These are phyloP conservation scores for Penicillium paxilli DNA, from an alignment of 495 filamentous ascomycete species.

Conservation along the genomic window DNA sequence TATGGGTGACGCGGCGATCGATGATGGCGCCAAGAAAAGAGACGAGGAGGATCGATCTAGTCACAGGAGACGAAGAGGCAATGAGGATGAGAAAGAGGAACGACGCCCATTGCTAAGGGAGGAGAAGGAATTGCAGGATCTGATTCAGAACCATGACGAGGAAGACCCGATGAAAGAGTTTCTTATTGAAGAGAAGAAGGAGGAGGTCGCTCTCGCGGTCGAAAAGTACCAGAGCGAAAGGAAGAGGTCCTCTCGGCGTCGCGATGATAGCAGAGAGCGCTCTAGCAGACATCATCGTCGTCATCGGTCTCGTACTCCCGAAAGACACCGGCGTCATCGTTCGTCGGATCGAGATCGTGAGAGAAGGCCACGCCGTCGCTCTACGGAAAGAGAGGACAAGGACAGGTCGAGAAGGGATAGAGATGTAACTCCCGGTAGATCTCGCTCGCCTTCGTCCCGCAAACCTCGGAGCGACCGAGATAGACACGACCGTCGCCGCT, in stretches of 20 bases:
- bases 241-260: constrained; percentile 37
- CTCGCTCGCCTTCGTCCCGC: constrained; percentile 37
- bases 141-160: constrained; percentile 82
- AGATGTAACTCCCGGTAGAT: constrained; percentile 30
- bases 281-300: constrained; percentile 56
- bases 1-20: constrained; percentile 31
- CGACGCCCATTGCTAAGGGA: constrained; percentile 56
- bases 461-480: constrained; percentile 35
- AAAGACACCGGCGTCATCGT: constrained; percentile 34
- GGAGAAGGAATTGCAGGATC: constrained; percentile 72
- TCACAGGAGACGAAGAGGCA: constrained; percentile 42
- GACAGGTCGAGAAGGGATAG: constrained; percentile 26
- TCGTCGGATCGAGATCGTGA: constrained; percentile 32
- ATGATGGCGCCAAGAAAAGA: constrained; percentile 28
- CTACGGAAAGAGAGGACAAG: constrained; percentile 26
- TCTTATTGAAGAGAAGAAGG: constrained; percentile 83
- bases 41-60: constrained; percentile 38
- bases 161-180: constrained; percentile 98
- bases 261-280: constrained; percentile 38
- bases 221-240: constrained; percentile 50
- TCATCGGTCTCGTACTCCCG: constrained; percentile 46
- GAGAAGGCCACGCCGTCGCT: constrained; percentile 28
- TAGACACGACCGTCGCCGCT: constrained; percentile 34
- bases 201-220: constrained; percentile 74
- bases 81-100: constrained; percentile 34